phyloP scores from a whole-genome alignment of 306 rosid genomes.

The Cotoneaster glaucophyllus region DNA sequence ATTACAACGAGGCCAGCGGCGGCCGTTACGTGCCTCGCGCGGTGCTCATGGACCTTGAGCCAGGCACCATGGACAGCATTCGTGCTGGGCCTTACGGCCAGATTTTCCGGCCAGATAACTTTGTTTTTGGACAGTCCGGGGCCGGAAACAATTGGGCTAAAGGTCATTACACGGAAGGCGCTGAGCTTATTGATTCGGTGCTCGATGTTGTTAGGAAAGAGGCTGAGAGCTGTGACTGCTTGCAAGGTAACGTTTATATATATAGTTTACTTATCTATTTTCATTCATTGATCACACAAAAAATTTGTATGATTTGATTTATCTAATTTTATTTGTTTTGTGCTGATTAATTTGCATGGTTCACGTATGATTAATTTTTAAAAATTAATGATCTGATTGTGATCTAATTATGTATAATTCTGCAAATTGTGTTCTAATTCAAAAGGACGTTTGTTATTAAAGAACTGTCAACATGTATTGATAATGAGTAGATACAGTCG shows the following conservation, averaged over 20 bases:
- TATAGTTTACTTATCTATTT: neutral
- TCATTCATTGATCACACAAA: neutral
- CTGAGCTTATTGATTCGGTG: conserved; percentile 31
- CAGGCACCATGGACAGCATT: conserved; percentile 68
- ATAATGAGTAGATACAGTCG: no score
- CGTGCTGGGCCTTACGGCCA: conserved; percentile 57
- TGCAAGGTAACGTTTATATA: conserved; percentile 27
- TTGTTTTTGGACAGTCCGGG: conserved; percentile 63
- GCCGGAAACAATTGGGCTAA: conserved; percentile 68
- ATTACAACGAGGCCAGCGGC: conserved; percentile 51
- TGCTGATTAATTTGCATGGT: neutral
- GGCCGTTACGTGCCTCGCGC: conserved; percentile 72
- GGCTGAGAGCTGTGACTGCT: conserved; percentile 34
- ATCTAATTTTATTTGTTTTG: no score
- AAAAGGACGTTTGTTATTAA: no score
- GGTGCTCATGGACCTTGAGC: conserved; percentile 78
- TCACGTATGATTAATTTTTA: neutral
- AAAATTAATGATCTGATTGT: no score
- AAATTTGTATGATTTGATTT: no score
- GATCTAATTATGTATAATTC: no score
- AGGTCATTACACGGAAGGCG: conserved; percentile 52
- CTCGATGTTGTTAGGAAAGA: conserved; percentile 38
- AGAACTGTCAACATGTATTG: no score
- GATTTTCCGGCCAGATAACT: conserved; percentile 68
- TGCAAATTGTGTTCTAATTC: no score